These are phyloP conservation scores for Hyparrhenia diplandra DNA, from an alignment of 176 grass and related monocot species.

Conservation along the genomic window DNA sequence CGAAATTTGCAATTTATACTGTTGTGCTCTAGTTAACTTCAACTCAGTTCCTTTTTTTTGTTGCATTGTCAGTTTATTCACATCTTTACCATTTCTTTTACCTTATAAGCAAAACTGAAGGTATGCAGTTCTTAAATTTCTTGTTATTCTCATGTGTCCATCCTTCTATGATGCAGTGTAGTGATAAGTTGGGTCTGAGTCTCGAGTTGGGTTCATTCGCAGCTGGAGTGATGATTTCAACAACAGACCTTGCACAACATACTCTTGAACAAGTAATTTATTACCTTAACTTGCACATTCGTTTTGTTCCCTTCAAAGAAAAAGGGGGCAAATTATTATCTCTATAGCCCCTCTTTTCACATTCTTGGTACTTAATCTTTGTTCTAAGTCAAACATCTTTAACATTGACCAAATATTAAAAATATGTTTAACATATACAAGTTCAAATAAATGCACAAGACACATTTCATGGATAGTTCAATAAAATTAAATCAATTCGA, in stretches of 20 bases:
- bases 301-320: neutral
- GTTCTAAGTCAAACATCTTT: neutral
- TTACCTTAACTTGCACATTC: conserved; percentile 9
- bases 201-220: conserved; percentile 98
- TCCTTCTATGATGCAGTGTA: conserved; percentile 72
- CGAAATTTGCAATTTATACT: neutral
- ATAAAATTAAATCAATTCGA: neutral
- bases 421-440: neutral
- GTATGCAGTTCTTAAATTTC: neutral
- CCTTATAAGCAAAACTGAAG: neutral
- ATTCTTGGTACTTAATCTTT: neutral
- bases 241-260: conserved; percentile 95
- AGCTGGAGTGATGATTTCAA: conserved; percentile 99
- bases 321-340: neutral
- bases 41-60: neutral
- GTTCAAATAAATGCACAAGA: neutral
- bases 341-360: neutral
- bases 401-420: neutral
- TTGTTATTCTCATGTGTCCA: conserved; percentile 24
- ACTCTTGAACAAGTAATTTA: conserved; percentile 91
- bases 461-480: neutral
- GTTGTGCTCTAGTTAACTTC: conserved; percentile 3
- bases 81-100: neutral
- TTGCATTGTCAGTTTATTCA: neutral
- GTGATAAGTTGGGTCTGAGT: conserved; percentile 98